A percentile compares a stretch with the other conserved stretches of the same genome.
Conservation (phyloP, 257 asterid species). For the Solanum bukasovii region DNA sequence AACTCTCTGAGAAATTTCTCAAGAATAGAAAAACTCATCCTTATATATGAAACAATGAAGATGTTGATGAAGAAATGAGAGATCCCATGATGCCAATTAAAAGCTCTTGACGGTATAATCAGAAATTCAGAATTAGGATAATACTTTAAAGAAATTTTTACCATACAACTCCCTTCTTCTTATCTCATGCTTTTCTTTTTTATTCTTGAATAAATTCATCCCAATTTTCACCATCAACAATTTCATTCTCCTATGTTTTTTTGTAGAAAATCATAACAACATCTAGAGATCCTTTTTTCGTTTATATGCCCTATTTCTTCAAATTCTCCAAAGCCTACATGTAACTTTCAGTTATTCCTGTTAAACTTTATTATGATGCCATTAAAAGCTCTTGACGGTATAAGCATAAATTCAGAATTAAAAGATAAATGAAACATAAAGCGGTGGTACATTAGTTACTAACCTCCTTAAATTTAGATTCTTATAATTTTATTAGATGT, state of each 20-base stretch:
- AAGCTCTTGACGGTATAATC: no score
- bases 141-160: not conserved
- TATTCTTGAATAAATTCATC: not conserved
- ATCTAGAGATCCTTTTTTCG: not conserved
- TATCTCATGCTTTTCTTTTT: not conserved
- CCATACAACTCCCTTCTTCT: not conserved
- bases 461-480: no score
- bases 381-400: not conserved
- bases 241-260: not conserved
- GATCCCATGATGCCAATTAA: not conserved
- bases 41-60: not conserved
- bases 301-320: not conserved
- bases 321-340: not conserved
- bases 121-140: not conserved
- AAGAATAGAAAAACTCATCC: not conserved
- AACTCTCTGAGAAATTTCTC: not conserved
- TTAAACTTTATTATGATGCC: not conserved
- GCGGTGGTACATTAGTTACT: no score
- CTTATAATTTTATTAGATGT: no score
- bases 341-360: not conserved
- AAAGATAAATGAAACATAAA: not conserved
- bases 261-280: not conserved
- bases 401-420: not conserved
- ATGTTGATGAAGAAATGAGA: not conserved
- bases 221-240: not conserved